Percentiles rank a stretch among this genome's conserved stretches.
phyloP scores from a whole-genome alignment of 768 basidiomycete genomes.

The Galerina sulciceps region DNA sequence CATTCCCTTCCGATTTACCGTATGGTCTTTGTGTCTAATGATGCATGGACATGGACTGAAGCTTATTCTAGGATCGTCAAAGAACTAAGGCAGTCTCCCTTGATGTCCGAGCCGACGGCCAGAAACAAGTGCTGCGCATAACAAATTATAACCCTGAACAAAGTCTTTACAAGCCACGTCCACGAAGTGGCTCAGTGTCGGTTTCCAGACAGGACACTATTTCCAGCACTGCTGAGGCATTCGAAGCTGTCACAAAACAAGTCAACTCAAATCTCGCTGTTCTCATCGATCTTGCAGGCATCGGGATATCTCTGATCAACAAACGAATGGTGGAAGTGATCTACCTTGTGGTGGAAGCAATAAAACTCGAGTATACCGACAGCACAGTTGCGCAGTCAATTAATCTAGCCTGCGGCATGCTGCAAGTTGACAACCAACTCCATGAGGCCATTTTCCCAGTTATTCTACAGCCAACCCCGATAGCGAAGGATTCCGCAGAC shows the following conservation, averaged over 20 bases:
- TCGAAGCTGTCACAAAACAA: slow-evolving; percentile 85
- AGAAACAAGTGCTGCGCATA: slow-evolving; percentile 84
- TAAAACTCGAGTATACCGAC: slow-evolving; percentile 86
- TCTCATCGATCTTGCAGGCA: slow-evolving; percentile 80
- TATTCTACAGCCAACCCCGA: slow-evolving; percentile 90
- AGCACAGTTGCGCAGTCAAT: slow-evolving; percentile 81
- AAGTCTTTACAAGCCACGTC: slow-evolving; percentile 86
- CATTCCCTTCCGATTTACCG: slow-evolving; percentile 85
- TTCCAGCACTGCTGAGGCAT: slow-evolving; percentile 71
- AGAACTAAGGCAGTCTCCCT: slow-evolving; percentile 75
- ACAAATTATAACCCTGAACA: slow-evolving; percentile 84
- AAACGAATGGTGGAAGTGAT: slow-evolving; percentile 86
- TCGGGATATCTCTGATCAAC: slow-evolving; percentile 93
- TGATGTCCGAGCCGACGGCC: slow-evolving; percentile 90
- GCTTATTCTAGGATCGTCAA: slow-evolving; percentile 47
- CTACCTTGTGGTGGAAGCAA: slow-evolving; percentile 76
- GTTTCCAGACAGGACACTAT: slow-evolving; percentile 71
- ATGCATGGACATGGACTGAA: not conserved
- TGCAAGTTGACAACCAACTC: slow-evolving; percentile 97
- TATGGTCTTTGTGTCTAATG: slow-evolving; percentile 35
- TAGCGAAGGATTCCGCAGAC: slow-evolving; percentile 74
- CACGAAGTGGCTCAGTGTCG: slow-evolving; percentile 48
- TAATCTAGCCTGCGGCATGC: slow-evolving; percentile 78
- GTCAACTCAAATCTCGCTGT: slow-evolving; percentile 67
- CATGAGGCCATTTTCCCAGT: slow-evolving; percentile 96